These are phyloP conservation scores for Ophiostoma sp. DNA, from an alignment of 2,329 filamentous ascomycete species.

Conservation along the genomic window DNA sequence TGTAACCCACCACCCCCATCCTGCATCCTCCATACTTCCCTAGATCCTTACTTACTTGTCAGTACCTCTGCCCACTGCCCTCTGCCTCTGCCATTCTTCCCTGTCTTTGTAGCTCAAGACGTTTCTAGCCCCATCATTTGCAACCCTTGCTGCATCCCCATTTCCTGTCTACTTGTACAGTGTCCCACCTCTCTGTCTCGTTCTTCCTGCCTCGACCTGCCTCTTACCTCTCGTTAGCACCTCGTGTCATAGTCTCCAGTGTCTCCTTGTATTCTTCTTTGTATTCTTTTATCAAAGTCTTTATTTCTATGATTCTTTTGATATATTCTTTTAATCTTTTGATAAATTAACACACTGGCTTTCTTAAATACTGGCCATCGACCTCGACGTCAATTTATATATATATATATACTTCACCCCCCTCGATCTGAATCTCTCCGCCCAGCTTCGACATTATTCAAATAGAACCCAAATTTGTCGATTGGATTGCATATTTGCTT, in stretches of 20 bases:
- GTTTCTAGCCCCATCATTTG: background rate
- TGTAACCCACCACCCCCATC: constrained; percentile 9
- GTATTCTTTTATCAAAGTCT: background rate
- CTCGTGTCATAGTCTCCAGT: background rate
- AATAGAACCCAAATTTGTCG: background rate
- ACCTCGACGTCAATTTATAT: background rate
- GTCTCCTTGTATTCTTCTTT: background rate
- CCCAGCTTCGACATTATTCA: background rate
- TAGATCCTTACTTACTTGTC: background rate
- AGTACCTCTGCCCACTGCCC: background rate
- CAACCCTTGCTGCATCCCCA: constrained; percentile 6
- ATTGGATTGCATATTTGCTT: background rate
- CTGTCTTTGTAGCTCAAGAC: background rate
- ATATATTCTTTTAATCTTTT: background rate
- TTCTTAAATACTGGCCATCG: background rate
- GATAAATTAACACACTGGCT: background rate
- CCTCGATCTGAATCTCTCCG: background rate
- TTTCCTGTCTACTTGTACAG: background rate
- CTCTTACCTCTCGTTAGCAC: background rate
- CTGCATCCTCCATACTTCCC: background rate
- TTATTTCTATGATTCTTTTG: background rate
- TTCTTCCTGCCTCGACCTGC: background rate
- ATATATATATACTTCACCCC: background rate
- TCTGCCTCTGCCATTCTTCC: background rate
- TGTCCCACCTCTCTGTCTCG: constrained; percentile 7